Conservation (phyloP, 2,329 filamentous ascomycete genomes). For the Aspergillus ochraceus region DNA sequence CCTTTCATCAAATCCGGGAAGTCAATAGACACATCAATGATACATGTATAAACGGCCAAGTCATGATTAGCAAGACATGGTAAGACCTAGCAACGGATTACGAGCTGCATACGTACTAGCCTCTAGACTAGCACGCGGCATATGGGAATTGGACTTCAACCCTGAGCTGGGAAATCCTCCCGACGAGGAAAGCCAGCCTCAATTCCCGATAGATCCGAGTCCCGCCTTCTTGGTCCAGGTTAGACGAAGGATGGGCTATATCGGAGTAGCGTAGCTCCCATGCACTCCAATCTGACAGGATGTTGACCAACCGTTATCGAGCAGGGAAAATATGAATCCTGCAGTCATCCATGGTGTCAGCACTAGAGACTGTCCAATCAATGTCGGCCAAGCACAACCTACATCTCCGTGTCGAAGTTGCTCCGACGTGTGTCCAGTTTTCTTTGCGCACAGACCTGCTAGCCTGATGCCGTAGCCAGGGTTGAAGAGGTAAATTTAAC, state of each 20-base stretch:
- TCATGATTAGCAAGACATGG: background rate
- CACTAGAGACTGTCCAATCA: background rate
- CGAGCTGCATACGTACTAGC: too few relatives aligned
- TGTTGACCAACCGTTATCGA: background rate
- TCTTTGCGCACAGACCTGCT: background rate
- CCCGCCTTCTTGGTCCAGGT: background rate
- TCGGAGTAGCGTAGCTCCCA: background rate
- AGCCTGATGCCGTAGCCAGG: background rate
- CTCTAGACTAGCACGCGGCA: too few relatives aligned
- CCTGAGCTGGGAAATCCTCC: too few relatives aligned
- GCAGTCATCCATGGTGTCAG: background rate
- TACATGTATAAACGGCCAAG: background rate
- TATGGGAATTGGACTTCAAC: too few relatives aligned
- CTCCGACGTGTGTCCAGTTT: background rate
- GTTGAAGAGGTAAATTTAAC: background rate
- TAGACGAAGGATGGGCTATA: too few relatives aligned
- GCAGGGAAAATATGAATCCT: background rate
- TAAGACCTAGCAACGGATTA: background rate
- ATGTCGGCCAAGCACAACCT: background rate
- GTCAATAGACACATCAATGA: background rate
- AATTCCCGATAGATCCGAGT: background rate
- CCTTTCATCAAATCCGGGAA: background rate
- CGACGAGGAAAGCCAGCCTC: too few relatives aligned
- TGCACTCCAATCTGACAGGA: background rate
- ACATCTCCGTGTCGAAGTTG: background rate